Percentiles rank a stretch among this genome's conserved stretches.
These are phyloP conservation scores for Cladophialophora exuberans DNA, from an alignment of 2,329 filamentous ascomycete species.

Conservation along the genomic window DNA sequence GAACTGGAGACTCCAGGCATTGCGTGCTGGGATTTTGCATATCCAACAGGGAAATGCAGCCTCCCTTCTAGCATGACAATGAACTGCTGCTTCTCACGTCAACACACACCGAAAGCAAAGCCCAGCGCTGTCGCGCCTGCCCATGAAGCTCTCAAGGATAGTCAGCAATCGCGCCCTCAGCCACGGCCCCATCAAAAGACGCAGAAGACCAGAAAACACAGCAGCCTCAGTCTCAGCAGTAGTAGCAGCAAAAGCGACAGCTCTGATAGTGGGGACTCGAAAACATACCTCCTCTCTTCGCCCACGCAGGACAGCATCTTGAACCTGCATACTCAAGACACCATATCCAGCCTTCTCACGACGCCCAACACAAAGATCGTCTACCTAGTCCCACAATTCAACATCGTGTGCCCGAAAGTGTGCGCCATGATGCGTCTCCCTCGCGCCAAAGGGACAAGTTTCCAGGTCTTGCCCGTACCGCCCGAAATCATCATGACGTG, in stretches of 20 bases:
- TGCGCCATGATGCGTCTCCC: conserved; percentile 20
- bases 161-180: not conserved
- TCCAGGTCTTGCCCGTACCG: conserved; percentile 22
- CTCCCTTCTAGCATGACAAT: conserved; percentile 6
- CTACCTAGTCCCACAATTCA: conserved; percentile 20
- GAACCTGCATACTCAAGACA: conserved; percentile 16
- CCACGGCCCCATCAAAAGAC: not conserved
- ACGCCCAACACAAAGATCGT: conserved; percentile 19
- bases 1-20: conserved; percentile 19
- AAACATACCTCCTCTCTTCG: conserved; percentile 23
- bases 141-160: not conserved
- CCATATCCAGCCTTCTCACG: conserved; percentile 21
- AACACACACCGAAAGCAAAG: not conserved
- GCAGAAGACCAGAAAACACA: not conserved
- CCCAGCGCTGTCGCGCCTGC: not conserved
- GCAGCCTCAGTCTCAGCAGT: not conserved
- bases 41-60: conserved; percentile 15
- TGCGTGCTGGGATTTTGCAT: conserved; percentile 27
- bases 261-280: not conserved
- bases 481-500: conserved; percentile 6
- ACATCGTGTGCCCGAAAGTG: conserved; percentile 18
- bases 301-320: conserved; percentile 7
- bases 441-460: conserved; percentile 9
- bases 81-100: not conserved
- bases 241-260: not conserved